phyloP scores from a whole-genome alignment of 768 basidiomycete genomes.

The Amanita muscaria region DNA sequence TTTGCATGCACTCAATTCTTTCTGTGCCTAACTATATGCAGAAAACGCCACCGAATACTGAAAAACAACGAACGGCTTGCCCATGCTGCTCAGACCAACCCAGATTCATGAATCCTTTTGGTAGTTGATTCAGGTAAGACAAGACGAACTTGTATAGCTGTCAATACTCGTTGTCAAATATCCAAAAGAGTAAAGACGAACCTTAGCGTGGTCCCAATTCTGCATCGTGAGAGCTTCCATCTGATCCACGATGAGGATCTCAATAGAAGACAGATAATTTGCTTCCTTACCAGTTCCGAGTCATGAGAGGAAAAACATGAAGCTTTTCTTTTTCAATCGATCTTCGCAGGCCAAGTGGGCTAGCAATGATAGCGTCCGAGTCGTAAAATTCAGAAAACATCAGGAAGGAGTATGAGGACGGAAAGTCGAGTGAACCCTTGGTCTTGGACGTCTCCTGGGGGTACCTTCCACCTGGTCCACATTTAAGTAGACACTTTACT shows the following conservation, averaged over 20 bases:
- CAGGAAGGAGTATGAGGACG: slow-evolving; percentile 80
- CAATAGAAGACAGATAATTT: slow-evolving; percentile 91
- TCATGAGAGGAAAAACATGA: slow-evolving; percentile 18
- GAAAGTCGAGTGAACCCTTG: slow-evolving; percentile 98
- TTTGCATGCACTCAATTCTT: no score
- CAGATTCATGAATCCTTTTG: no score
- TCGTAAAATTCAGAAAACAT: slow-evolving; percentile 87
- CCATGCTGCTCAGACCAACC: no score
- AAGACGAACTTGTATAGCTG: no score
- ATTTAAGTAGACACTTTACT: no score
- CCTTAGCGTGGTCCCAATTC: slow-evolving; percentile 98
- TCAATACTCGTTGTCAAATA: no score
- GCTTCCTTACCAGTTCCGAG: slow-evolving; percentile 31
- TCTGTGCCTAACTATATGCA: no score
- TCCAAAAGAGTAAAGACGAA: no score
- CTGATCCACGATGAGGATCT: slow-evolving; percentile 86
- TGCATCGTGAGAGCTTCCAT: slow-evolving; percentile 93
- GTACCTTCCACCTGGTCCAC: no score
- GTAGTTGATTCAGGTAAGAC: no score
- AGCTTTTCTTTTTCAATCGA: slow-evolving; percentile 93
- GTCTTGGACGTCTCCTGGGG: slow-evolving; percentile 50
- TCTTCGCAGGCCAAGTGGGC: slow-evolving; percentile 85
- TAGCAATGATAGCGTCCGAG: slow-evolving; percentile 87
- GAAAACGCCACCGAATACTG: no score
- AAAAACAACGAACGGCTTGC: no score